Base-by-base conservation (phyloP, 768 basidiomycete species). In the Suillus subalutaceus region DNA sequence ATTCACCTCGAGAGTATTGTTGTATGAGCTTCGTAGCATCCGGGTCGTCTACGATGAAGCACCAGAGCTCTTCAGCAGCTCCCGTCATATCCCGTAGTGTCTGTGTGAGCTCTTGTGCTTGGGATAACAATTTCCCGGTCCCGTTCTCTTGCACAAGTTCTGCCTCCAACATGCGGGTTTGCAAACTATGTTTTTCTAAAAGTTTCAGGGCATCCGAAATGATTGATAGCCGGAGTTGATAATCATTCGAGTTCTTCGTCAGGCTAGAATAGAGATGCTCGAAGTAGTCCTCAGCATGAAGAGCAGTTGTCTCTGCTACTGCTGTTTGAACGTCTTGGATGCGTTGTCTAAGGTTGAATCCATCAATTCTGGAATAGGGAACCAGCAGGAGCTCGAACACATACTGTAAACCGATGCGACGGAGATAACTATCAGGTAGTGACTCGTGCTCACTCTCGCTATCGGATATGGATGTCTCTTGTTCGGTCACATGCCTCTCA, bases 1-100 rank as follows among this genome's bases (percentile, higher is more conserved):
- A 40, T 23, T 37, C 15, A 1, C 32, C 32, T 30, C 20, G 46
- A 46, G 26, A 56, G 7, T 63, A 56, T 59, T 60, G 44, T 20
- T 35, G 46, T 63, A 40, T 40, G 23, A 63, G 62, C 20, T 60
- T 40, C n/a, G 62, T 32, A 18, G 9, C 26, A 37, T 40, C 53
- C 2, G 53, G 32, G 32, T 60, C 40, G 16, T 41, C 26, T 60
- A 58, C 62, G 35, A 30, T 58, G 56, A 63, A 63, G 38, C 62
- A 63, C 62, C 62, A 63, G n/a, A 63, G 53, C 53, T 63, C 62
- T 58, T 63, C 62, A 15, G 53, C 62, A 53, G 62, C 48, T 60
- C 35, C 57, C 32, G 62, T 59, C 46, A 63, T 63, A 63, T 60
- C 32, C 20, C 62, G 35, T 58, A 63, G 60, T 23, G 30, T 37